Conservation (phyloP, 176 grass and related monocot species). For the Bonia amplexicaulis region DNA sequence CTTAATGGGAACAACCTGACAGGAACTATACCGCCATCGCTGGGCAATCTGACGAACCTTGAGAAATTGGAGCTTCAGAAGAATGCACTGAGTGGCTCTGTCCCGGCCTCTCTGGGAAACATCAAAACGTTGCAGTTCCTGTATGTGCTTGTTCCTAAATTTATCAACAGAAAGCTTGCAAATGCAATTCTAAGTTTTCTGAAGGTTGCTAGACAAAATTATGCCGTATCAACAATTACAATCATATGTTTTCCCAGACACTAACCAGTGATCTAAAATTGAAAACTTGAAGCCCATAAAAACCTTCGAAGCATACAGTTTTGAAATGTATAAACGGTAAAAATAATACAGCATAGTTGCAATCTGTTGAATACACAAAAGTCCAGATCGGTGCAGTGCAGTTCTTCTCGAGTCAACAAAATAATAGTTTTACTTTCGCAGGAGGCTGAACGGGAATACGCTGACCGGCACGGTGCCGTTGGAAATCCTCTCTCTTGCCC, state of each 20-base stretch:
- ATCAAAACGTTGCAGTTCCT: conserved; percentile 18
- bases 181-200: background rate
- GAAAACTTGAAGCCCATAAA: too few species aligned
- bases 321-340: background rate
- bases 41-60: conserved; percentile 29
- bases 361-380: too few species aligned
- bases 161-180: background rate
- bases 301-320: background rate
- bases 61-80: conserved; percentile 8
- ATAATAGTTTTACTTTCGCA: background rate
- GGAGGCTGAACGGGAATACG: conserved; percentile 10
- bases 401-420: too few species aligned
- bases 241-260: background rate
- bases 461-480: conserved; percentile 11
- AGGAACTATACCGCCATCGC: background rate
- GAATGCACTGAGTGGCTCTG: conserved; percentile 9
- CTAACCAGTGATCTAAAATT: background rate
- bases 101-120: conserved; percentile 30
- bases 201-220: background rate
- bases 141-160: conserved; percentile 12
- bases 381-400: too few species aligned
- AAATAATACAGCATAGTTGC: too few species aligned
- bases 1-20: conserved; percentile 23
- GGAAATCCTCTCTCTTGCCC: conserved; percentile 27
- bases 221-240: background rate